Evolutionary conservation across 2,329 filamentous ascomycete species (phyloP).

Genomic region (Scytalidium sp.): DNA sequence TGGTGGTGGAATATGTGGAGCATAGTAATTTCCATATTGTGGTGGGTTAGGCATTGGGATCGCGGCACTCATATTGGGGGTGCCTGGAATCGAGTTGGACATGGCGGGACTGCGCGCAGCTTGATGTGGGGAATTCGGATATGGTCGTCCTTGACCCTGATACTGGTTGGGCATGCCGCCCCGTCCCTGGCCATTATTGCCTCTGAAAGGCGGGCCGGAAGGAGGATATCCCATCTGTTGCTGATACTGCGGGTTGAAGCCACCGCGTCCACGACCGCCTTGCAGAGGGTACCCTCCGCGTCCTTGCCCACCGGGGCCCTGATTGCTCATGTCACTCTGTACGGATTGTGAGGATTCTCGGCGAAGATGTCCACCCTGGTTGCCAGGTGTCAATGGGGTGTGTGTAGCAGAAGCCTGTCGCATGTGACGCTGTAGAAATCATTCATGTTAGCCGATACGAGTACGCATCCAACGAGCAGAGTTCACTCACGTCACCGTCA

Average conservation of each 20-base stretch:
- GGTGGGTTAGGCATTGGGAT: conserved; percentile 57
- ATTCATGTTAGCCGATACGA: conserved; percentile 24
- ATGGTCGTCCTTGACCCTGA: conserved; percentile 42
- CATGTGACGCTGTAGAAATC: conserved; percentile 57
- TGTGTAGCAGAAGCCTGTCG: conserved; percentile 63
- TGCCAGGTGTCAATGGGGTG: conserved; percentile 56
- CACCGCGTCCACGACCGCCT: conserved; percentile 55
- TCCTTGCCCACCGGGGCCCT: conserved; percentile 41
- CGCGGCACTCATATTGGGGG: conserved; percentile 65
- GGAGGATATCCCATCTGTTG: conserved; percentile 54
- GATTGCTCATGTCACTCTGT: conserved; percentile 69
- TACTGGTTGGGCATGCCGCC: conserved; percentile 44
- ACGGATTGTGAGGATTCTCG: conserved; percentile 83
- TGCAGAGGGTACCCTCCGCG: conserved; percentile 51
- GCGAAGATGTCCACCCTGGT: conserved; percentile 73
- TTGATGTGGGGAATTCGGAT: conserved; percentile 65
- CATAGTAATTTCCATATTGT: conserved; percentile 47
- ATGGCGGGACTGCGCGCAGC: conserved; percentile 63
- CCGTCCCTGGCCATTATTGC: conserved; percentile 41
- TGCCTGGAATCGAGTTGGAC: conserved; percentile 62
- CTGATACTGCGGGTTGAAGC: conserved; percentile 52
- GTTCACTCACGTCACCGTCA: conserved; percentile 71
- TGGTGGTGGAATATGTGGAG: conserved; percentile 29
- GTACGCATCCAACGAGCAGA: conserved; percentile 18
- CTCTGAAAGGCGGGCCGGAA: conserved; percentile 23